phyloP scores from a whole-genome alignment of 371 early-diverging fungal species.

The Lichtheimia hyalospora region DNA sequence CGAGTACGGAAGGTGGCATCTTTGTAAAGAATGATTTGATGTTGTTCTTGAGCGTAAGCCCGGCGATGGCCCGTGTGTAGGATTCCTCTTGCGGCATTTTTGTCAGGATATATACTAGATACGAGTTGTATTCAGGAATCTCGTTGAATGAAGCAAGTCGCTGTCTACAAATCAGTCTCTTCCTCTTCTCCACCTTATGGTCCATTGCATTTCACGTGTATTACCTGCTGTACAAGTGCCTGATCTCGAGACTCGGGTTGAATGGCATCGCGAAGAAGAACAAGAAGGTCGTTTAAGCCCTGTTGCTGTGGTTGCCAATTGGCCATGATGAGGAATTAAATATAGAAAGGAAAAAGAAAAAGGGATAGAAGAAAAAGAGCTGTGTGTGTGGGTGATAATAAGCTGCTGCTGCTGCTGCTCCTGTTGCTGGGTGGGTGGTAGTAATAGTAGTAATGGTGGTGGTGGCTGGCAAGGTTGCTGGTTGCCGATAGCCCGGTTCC shows the following conservation, averaged over 20 bases:
- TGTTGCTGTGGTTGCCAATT: slow-evolving; percentile 43
- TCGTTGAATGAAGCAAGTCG: slow-evolving; percentile 75
- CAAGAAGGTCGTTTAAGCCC: slow-evolving; percentile 30
- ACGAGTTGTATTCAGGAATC: slow-evolving; percentile 86
- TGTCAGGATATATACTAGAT: slow-evolving; percentile 81
- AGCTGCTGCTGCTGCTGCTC: too few relatives aligned
- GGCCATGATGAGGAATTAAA: slow-evolving; percentile 14
- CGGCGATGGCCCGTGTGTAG: slow-evolving; percentile 79
- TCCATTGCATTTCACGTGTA: too few relatives aligned
- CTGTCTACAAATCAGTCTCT: slow-evolving; percentile 38
- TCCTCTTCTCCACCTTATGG: background rate
- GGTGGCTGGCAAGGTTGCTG: background rate
- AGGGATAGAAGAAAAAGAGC: background rate
- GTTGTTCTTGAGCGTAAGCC: slow-evolving; percentile 85
- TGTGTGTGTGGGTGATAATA: background rate
- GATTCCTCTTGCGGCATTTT: slow-evolving; percentile 55
- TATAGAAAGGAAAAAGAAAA: background rate
- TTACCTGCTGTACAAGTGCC: slow-evolving; percentile 35
- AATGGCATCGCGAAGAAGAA: slow-evolving; percentile 37
- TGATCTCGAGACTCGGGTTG: slow-evolving; percentile 34
- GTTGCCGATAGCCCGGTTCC: too few relatives aligned
- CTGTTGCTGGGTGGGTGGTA: too few relatives aligned
- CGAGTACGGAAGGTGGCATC: slow-evolving; percentile 61
- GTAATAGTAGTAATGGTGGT: too few relatives aligned
- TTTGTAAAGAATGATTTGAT: slow-evolving; percentile 57